Conservation (phyloP, 139 green algal genomes). For the Yamagishiella unicocca region DNA sequence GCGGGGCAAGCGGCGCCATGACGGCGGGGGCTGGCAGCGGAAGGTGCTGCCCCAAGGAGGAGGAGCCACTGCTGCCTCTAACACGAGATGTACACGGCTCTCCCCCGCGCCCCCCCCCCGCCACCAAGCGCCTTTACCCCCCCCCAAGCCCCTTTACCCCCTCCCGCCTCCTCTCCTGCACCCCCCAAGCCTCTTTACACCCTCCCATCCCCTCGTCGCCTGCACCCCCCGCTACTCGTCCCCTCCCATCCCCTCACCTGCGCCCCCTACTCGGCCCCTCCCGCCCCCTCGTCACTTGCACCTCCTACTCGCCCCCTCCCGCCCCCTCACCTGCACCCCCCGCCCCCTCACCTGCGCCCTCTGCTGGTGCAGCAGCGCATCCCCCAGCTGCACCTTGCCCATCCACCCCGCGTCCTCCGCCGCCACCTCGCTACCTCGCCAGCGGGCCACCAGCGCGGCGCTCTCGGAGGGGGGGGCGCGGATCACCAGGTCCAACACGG, state of each 20-base stretch:
- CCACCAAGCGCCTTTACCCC: background rate
- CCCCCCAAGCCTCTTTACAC: background rate
- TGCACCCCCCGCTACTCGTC: background rate
- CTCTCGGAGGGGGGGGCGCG: conserved; percentile 21
- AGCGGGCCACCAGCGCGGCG: conserved; percentile 40
- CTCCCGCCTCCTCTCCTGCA: background rate
- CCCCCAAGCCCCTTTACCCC: background rate
- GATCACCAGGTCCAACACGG: conserved; percentile 82
- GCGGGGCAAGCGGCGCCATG: no score
- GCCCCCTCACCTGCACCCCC: background rate
- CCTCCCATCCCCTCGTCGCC: background rate
- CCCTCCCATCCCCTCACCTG: background rate
- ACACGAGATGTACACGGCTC: no score
- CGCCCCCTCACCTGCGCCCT: conserved; percentile 1
- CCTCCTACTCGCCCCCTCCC: background rate
- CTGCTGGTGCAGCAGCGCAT: conserved; percentile 36
- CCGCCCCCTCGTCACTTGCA: background rate
- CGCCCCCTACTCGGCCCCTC: background rate
- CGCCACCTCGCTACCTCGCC: conserved; percentile 20
- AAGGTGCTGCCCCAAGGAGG: no score
- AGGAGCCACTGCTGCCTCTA: no score
- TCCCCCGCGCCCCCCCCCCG: background rate
- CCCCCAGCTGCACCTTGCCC: conserved; percentile 31
- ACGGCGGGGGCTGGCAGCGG: no score
- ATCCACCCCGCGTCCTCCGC: conserved; percentile 35